Evolutionary conservation across 257 asterid species (phyloP), one percentile per base, ranked within the genome.

Genomic region (Marsdenia floribunda): DNA sequence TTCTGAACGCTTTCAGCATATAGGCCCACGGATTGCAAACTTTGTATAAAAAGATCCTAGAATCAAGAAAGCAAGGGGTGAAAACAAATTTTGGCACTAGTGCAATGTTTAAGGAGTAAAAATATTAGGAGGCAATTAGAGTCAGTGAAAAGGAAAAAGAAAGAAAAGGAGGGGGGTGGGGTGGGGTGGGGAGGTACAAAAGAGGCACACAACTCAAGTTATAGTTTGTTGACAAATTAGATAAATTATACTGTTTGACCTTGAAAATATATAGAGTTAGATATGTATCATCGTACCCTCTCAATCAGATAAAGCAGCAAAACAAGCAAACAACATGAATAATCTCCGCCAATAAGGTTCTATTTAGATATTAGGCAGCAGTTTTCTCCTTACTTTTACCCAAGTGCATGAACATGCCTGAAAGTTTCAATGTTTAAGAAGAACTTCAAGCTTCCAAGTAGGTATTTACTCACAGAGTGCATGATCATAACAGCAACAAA

Each of bases 11-110:
- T 90, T 86, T 95, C 98, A 66, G 93, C 90, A 85, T 85, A 87
- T 67, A 89, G 75, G 72, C 99, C 98, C 74, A 89, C 93, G 26
- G 93, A 86, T 82, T 88, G 98, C 90, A 95, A 87, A 84, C 93
- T 95, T 87, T 84, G 98, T 54, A 92, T 82, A 88, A 94, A 94
- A 80, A 92, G 83, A 81, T 94, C 98, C 97, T 94, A 86, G 60
- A 81, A 47, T 69, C 58, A 75, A 68, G 68, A 70, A 71, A 71
- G 67, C 38, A 65, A 65, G 77, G 2, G 26, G 11, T 18, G 69
- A 35, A 63, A 61, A 63, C 46, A 33, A 63, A 63, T 33, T 33
- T 35, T 35, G 10, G 46, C 68, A 24, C 0, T 46, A 11, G 9
- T 1, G 24, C 55, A 38, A 18, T 53, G 29, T 40, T 63, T 49